Percentiles rank a stretch among this genome's conserved stretches.
phyloP scores from a whole-genome alignment of 2,329 filamentous ascomycete species.

The Cladophialophora exuberans region DNA sequence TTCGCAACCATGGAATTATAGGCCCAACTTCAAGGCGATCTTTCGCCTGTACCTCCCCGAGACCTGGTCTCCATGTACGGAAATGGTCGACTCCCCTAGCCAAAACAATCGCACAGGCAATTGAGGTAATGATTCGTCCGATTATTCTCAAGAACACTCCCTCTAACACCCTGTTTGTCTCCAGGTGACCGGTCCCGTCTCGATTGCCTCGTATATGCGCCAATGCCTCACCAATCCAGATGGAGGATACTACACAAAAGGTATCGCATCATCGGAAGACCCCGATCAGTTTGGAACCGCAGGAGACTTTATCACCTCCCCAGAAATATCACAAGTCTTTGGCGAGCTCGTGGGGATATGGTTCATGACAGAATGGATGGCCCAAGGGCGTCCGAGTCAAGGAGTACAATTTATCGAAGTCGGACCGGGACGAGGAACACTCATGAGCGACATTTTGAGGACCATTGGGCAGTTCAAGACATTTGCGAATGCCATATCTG shows the following conservation, averaged over 20 bases:
- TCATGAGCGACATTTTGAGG: constrained; percentile 95
- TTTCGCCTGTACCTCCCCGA: constrained; percentile 6
- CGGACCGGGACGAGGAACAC: constrained; percentile 87
- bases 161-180: too few species aligned
- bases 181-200: constrained; percentile 83
- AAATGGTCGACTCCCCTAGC: constrained; percentile 93
- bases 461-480: constrained; percentile 82
- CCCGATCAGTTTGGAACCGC: constrained; percentile 85
- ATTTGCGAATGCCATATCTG: constrained; percentile 75
- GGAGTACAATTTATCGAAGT: constrained; percentile 91
- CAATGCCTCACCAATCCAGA: constrained; percentile 92
- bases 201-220: constrained; percentile 94
- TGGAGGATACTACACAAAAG: constrained; percentile 90
- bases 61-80: constrained; percentile 43
- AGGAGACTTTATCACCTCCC: constrained; percentile 95
- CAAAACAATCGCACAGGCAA: constrained; percentile 82
- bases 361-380: constrained; percentile 96
- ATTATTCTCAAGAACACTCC: too few species aligned
- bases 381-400: constrained; percentile 73
- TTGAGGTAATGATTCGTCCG: constrained; percentile 63
- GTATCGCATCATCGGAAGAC: constrained; percentile 58
- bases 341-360: constrained; percentile 92
- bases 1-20: neutral
- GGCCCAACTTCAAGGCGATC: neutral
- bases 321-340: constrained; percentile 96